Evolutionary conservation across 495 filamentous ascomycete species (phyloP).

Genomic region (Pyronema omphalodes): DNA sequence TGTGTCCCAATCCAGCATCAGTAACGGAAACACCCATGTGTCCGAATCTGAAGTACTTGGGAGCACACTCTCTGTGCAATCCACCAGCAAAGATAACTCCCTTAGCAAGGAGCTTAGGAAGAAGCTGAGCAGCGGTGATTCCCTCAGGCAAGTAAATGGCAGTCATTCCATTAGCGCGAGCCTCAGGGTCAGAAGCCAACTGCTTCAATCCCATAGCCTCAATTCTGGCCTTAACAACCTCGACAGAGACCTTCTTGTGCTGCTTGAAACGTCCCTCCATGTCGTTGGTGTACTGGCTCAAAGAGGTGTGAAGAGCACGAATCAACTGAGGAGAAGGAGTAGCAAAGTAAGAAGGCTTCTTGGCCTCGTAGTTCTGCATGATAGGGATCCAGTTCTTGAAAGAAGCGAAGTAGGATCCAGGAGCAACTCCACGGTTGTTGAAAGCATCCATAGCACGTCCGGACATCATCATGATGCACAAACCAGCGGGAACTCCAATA

Average conservation of each 20-base stretch:
- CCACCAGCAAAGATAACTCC: conserved; percentile 89
- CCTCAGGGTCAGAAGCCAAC: conserved; percentile 61
- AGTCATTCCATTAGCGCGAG: conserved; percentile 95
- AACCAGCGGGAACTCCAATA: conserved; percentile 82
- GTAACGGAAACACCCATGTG: conserved; percentile 92
- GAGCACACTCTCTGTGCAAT: conserved; percentile 59
- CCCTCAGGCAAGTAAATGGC: conserved; percentile 85
- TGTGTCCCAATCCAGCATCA: conserved; percentile 39
- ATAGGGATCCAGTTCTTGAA: conserved; percentile 94
- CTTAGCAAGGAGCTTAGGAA: conserved; percentile 73
- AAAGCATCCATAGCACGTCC: conserved; percentile 72
- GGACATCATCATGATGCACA: conserved; percentile 82
- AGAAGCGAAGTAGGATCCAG: conserved; percentile 76
- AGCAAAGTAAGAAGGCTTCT: conserved; percentile 94
- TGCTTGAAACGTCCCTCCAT: conserved; percentile 60
- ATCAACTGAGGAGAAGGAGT: conserved; percentile 89
- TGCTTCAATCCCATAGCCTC: conserved; percentile 68
- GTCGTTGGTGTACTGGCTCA: conserved; percentile 62
- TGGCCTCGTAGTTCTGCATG: conserved; percentile 85
- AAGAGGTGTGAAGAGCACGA: conserved; percentile 83
- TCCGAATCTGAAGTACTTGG: conserved; percentile 46
- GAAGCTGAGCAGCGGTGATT: conserved; percentile 56
- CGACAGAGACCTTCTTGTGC: conserved; percentile 49
- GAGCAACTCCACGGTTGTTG: conserved; percentile 58
- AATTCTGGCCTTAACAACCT: conserved; percentile 65